phyloP scores from a whole-genome alignment of 2,329 filamentous ascomycete genomes.

The Fusarium buharicum region DNA sequence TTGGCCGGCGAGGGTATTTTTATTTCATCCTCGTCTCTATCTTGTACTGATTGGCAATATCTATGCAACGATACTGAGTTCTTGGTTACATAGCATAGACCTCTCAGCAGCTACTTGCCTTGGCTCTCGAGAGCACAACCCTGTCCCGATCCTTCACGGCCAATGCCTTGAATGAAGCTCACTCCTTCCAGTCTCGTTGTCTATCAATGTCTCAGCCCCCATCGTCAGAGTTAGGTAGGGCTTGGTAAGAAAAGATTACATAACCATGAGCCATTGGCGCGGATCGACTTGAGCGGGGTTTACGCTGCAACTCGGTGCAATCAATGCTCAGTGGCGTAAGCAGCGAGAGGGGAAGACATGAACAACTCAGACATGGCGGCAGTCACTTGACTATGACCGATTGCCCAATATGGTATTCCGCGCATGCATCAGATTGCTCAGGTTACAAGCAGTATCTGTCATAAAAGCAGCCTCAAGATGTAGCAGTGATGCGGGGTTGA shows the following conservation, averaged over 20 bases:
- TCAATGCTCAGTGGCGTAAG: conserved; percentile 2
- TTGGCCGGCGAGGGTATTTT: no score
- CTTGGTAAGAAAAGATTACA: neutral
- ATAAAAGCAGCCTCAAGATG: neutral
- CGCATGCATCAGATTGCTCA: neutral
- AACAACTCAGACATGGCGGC: conserved; percentile 9
- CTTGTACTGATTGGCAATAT: no score
- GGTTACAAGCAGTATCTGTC: no score
- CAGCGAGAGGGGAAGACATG: conserved; percentile 11
- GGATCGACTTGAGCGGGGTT: conserved; percentile 13
- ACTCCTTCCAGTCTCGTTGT: no score
- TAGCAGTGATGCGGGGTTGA: neutral
- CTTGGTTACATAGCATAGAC: conserved; percentile 44
- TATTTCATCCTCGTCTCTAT: no score
- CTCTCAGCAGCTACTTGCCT: conserved; percentile 35
- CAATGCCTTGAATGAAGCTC: no score
- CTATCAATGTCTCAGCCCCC: no score
- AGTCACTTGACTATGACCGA: conserved; percentile 22
- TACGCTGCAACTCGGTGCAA: conserved; percentile 5
- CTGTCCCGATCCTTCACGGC: no score
- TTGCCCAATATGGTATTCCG: conserved; percentile 2
- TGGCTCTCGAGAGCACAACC: no score
- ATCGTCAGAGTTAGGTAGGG: no score
- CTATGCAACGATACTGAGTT: conserved; percentile 21
- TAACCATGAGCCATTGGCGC: neutral